A percentile compares a stretch with the other conserved stretches of the same genome.
Evolutionary conservation across 139 green algal genomes (phyloP).

Genomic region (Closterium sp.): DNA sequence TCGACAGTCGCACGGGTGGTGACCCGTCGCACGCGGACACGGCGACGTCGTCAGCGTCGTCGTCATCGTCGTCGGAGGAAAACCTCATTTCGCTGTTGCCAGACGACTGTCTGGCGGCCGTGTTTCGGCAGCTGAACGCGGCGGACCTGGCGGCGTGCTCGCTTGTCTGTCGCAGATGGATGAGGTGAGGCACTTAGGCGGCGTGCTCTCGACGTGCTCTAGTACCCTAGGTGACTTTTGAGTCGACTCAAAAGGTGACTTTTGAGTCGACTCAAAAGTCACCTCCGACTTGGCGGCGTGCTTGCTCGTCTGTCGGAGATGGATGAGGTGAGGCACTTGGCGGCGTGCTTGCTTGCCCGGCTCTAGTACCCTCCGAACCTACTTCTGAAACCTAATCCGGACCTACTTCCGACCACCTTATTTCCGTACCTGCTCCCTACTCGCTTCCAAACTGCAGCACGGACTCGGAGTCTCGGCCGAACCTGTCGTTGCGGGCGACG

Average conservation of each 20-base stretch:
- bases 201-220: no score
- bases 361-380: neutral
- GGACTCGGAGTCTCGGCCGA: constrained; percentile 10
- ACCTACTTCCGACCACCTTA: neutral
- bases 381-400: neutral
- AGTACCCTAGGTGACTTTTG: no score
- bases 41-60: neutral
- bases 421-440: neutral
- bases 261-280: no score
- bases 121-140: constrained; percentile 15
- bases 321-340: no score
- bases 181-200: constrained; percentile 17
- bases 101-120: constrained; percentile 18
- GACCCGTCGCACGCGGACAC: neutral
- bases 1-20: neutral
- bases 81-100: constrained; percentile 21
- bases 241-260: no score
- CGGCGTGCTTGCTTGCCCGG: no score
- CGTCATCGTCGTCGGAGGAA: neutral
- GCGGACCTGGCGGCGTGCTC: constrained; percentile 20
- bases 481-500: constrained; percentile 10
- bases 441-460: neutral
- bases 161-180: constrained; percentile 22
- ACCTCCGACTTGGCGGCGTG: no score
- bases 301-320: no score